Evolutionary conservation across 305 asterid species (phyloP), one percentile per base, ranked within the genome.

Genomic region (Solanum hybrid): DNA sequence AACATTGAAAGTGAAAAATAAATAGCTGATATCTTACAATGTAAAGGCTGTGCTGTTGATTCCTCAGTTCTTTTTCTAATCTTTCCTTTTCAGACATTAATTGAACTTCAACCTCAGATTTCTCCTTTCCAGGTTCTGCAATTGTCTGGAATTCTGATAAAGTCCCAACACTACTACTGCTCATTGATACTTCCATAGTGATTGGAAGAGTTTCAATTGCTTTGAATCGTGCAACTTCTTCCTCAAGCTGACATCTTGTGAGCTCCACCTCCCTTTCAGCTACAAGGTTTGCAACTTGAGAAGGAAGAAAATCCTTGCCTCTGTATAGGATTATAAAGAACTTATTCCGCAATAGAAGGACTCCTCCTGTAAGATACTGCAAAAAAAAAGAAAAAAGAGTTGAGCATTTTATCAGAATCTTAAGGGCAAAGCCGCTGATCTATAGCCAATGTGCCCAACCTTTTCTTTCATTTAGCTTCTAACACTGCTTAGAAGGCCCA

Each of bases 361-460:
- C 95, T 92, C 99, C 99, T 85, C 99, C 99, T 29, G 99, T 97
- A 90, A 96, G 98, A 85, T 38, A 75, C 99, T 97, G 98, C 95
- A 94, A 79, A 93, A 36, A 92, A 29, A 29, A 66, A 1, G 3
- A 78, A 46, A 16, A 16, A 22, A 56, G 72, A 42, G 32, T 35
- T n/a, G 88, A 89, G 75, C 79, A 88, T 31, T 76, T 75, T 27
- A 64, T 80, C 71, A 90, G 90, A 90, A 84, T 51, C 29, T 84
- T 34, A 84, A 51, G 24, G 87, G 24, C 31, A 84, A 51, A 84
- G 17, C 87, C 27, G 13, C 17, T 82, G 38, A 82, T 17, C 36
- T 81, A 80, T 38, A 14, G 69, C 38, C 71, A 42, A 81, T 9
- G 17, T 7, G 17, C 26, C 72, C 87, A 82, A 82, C 38, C 36